These are phyloP conservation scores for Articulospora tetracladia DNA, from an alignment of 495 filamentous ascomycete species.

Conservation along the genomic window DNA sequence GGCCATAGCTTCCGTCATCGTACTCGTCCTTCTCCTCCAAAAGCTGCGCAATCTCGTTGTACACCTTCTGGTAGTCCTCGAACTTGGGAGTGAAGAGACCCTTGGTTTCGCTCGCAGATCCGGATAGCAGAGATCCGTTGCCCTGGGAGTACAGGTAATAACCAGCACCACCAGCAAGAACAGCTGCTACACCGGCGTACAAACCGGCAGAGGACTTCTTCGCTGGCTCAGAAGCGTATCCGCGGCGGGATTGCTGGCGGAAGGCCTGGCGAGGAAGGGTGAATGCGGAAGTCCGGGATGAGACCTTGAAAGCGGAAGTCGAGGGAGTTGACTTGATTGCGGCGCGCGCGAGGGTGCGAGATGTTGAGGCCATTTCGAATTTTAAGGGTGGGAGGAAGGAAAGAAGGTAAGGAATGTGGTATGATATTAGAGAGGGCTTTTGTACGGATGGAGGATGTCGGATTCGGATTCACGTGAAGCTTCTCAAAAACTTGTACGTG, in stretches of 20 bases:
- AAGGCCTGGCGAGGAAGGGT: slow-evolving; percentile 53
- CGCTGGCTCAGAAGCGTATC: slow-evolving; percentile 64
- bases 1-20: slow-evolving; percentile 94
- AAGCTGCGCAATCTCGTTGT: slow-evolving; percentile 75
- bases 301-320: slow-evolving; percentile 30
- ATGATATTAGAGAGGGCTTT: not conserved
- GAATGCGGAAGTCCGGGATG: slow-evolving; percentile 43
- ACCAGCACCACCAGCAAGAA: slow-evolving; percentile 62
- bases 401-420: not conserved
- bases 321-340: slow-evolving; percentile 19
- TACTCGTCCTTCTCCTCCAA: slow-evolving; percentile 91
- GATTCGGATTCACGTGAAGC: too few species aligned
- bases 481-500: too few species aligned
- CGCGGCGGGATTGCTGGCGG: slow-evolving; percentile 63
- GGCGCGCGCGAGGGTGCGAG: slow-evolving; percentile 23
- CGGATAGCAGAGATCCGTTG: slow-evolving; percentile 35
- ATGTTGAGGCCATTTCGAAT: slow-evolving; percentile 9
- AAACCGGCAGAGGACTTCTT: slow-evolving; percentile 52
- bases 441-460: not conserved
- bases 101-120: slow-evolving; percentile 37
- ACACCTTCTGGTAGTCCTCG: slow-evolving; percentile 94
- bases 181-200: slow-evolving; percentile 46
- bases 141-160: slow-evolving; percentile 68
- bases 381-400: not conserved
- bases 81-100: slow-evolving; percentile 68